Conservation (phyloP, 139 green algal species). For the Spirogloea muscicola region DNA sequence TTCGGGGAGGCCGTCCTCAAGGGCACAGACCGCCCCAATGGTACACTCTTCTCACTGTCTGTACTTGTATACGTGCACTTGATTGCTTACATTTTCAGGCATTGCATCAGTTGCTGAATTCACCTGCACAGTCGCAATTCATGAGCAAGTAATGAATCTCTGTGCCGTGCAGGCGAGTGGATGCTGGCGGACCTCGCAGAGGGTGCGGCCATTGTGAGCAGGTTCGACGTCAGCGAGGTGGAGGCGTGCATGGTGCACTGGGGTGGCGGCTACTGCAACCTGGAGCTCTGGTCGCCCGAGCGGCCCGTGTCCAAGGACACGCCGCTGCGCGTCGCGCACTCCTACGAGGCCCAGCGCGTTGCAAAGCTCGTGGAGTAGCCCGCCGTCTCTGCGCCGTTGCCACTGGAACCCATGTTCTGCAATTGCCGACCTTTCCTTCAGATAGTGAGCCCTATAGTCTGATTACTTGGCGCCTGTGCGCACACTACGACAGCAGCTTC, state of each 20-base stretch:
- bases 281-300: constrained; percentile 25
- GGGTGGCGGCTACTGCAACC: constrained; percentile 13
- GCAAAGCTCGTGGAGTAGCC: too few species aligned
- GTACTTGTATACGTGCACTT: not conserved
- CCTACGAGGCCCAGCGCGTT: too few species aligned
- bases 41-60: not conserved
- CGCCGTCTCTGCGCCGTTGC: too few species aligned
- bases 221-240: constrained; percentile 3
- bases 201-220: too few species aligned
- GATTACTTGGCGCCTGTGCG: too few species aligned
- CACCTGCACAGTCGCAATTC: not conserved
- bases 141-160: not conserved
- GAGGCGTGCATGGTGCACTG: constrained; percentile 17
- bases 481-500: too few species aligned
- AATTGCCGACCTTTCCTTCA: too few species aligned
- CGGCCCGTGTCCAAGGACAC: constrained; percentile 14
- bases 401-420: too few species aligned
- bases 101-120: not conserved
- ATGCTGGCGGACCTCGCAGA: constrained; percentile 5
- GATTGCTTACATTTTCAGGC: constrained; percentile 1
- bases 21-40: not conserved
- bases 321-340: not conserved
- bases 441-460: too few species aligned
- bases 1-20: not conserved
- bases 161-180: constrained; percentile 11